Conservation (phyloP, 768 basidiomycete species). For the Mycena vulgaris region DNA sequence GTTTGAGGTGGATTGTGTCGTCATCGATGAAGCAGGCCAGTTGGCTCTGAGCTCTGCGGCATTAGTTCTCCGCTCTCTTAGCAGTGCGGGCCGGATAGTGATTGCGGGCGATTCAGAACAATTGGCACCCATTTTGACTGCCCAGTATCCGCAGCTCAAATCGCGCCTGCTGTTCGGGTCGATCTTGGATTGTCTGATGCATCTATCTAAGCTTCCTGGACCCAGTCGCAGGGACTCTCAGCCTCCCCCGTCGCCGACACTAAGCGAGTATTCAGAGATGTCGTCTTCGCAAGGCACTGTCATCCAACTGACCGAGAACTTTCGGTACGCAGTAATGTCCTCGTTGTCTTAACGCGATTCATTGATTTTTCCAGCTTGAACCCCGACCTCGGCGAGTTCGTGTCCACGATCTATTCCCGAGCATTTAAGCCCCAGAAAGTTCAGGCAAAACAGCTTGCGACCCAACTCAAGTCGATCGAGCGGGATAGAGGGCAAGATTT, state of each 20-base stretch:
- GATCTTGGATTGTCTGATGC: slow-evolving; percentile 64
- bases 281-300: slow-evolving; percentile 55
- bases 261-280: slow-evolving; percentile 37
- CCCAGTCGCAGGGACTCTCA: slow-evolving; percentile 21
- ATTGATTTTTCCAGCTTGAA: slow-evolving; percentile 54
- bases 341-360: neutral
- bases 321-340: slow-evolving; percentile 51
- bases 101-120: slow-evolving; percentile 69
- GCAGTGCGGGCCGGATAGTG: slow-evolving; percentile 56
- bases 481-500: slow-evolving; percentile 37
- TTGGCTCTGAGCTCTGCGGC: slow-evolving; percentile 62
- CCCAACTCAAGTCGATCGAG: slow-evolving; percentile 49
- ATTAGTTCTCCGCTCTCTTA: slow-evolving; percentile 61
- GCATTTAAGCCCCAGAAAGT: slow-evolving; percentile 65
- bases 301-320: slow-evolving; percentile 67
- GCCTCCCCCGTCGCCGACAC: slow-evolving; percentile 31
- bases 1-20: slow-evolving; percentile 59
- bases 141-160: slow-evolving; percentile 60
- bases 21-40: slow-evolving; percentile 69
- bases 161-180: slow-evolving; percentile 62
- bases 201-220: slow-evolving; percentile 35
- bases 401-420: slow-evolving; percentile 66
- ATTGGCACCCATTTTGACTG: slow-evolving; percentile 64
- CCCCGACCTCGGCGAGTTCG: slow-evolving; percentile 68
- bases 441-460: slow-evolving; percentile 58